Base-by-base conservation (phyloP, 2,329 filamentous ascomycete genomes). In the Phoma sp. region DNA sequence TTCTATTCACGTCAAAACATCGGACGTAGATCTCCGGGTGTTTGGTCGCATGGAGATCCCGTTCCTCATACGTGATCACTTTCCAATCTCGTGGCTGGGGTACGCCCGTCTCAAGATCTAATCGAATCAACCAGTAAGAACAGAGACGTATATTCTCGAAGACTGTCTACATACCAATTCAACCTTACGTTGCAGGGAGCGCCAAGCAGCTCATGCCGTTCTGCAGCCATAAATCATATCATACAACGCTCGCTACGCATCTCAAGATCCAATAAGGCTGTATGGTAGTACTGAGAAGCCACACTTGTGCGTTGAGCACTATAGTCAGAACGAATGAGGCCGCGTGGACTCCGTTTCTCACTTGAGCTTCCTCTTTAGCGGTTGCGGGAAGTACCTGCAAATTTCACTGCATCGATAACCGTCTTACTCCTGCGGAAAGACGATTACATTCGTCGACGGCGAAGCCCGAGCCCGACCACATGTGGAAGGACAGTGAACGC, bases 301-400 rank as follows among this genome's bases (percentile, higher is more conserved):
- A 40, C 38, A 44, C 25, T 29, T 12, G 45, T 22, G n/a, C 19
- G 25, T 31, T 21, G 22, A 43, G 32, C 38, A 27, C 25, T 13
- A 44, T 37, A 25, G 24, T 35, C n/a, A 15, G 19, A 43, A 46
- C 37, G 25, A 55, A 47, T 55, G 7, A 37, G 17, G 37, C 38
- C 32, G 19, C 46, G 41, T 29, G 46, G n/a, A 38, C 25, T 9
- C 35, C 37, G n/a, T 12, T n/a, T 9, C 37, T 12, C 19, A 27
- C 43, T 15, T 41, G 56, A 65, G 52, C 63, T 63, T 62, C 61
- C 58, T 60, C 39, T 65, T 61, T 60, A 22, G 61, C 46, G n/a
- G 19, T 35, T 29, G 21, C 29, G 38, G 39, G 44, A 55, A 48
- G 45, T 53, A 49, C 39, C 37, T 45, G 45, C 52, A 39, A 21